Evolutionary conservation across 192 early-diverging fungal species (phyloP), one percentile per base, ranked within the genome.

Genomic region (Coemansia sp.): DNA sequence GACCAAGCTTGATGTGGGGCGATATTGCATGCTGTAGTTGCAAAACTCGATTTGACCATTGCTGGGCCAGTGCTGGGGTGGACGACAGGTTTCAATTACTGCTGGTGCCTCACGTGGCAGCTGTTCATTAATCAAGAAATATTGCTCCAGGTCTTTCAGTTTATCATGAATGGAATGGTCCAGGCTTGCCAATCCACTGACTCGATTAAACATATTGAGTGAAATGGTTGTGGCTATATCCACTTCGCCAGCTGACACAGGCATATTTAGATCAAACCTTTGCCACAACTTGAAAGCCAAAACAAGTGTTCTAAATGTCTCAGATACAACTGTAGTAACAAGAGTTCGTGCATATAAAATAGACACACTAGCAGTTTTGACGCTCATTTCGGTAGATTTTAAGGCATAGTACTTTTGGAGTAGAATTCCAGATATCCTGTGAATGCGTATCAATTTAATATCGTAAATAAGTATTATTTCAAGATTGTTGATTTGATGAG

Each of bases 31-130:
- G 34, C 59, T 57, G 64, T 66, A 70, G 25, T 60, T 55, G 5
- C 46, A 6, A 42, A 76, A 76, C 52, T 86, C 78, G 42, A 97
- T 87, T 22, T 78, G 64, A 14, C 95, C 95, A 15, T 69, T 59
- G 5, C 60, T 31, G 1, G 94, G 93, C 93, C 86, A 89, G 47
- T 69, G 14, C 4, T 23, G 64, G 26, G 79, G 74, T 34, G 85
- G 85, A 17, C 83, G 81, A 19, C 78, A 68, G 4, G 65, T 61
- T 17, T 80, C 70, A 68, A 88, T 83, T 20, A 90, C 62, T 19
- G 67, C 74, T n/a, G 89, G 81, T 0, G 84, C 76, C 61, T 96
- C 95, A 21, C 37, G 72, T 4, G 25, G 17, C 0, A 64, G 46
- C 46, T 19, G 2, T 20, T 48, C 17, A 48, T 2, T 48, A 6